phyloP scores from a whole-genome alignment of 2,329 filamentous ascomycete genomes.

The Trichoderma aggressivum region DNA sequence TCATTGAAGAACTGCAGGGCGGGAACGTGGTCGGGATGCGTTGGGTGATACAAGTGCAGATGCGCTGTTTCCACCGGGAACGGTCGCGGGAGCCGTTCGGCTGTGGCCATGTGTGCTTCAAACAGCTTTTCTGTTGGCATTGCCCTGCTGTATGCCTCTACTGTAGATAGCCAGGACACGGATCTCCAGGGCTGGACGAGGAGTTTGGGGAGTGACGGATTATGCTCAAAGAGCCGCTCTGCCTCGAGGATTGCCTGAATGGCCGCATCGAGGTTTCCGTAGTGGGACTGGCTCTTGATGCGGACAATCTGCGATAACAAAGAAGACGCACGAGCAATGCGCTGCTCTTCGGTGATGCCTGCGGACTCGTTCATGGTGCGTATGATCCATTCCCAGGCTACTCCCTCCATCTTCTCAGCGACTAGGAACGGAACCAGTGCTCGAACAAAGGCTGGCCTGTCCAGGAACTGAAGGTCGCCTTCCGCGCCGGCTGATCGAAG shows the following conservation, averaged over 20 bases:
- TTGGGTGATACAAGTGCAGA: constrained; percentile 53
- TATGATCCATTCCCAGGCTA: constrained; percentile 53
- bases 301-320: constrained; percentile 43
- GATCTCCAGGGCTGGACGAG: constrained; percentile 44
- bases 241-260: constrained; percentile 48
- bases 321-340: constrained; percentile 29
- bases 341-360: constrained; percentile 23
- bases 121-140: constrained; percentile 48
- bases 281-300: constrained; percentile 37
- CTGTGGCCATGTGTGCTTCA: constrained; percentile 50
- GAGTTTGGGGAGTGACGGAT: constrained; percentile 34
- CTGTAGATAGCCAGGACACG: constrained; percentile 52
- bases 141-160: constrained; percentile 44
- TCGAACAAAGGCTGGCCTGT: constrained; percentile 36
- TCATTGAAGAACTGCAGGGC: constrained; percentile 47
- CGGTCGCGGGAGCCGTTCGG: constrained; percentile 36
- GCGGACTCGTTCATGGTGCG: constrained; percentile 35
- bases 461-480: constrained; percentile 44
- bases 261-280: constrained; percentile 47
- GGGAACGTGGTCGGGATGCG: constrained; percentile 43
- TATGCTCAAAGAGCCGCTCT: constrained; percentile 39
- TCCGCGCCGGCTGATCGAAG: constrained; percentile 50
- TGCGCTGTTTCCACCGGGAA: constrained; percentile 50
- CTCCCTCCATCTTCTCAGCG: constrained; percentile 49
- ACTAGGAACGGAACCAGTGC: constrained; percentile 49